A percentile compares a stretch with the other conserved stretches of the same genome.
Conservation (phyloP, 2,329 filamentous ascomycete genomes). For the Aspergillus spinulosporus region DNA sequence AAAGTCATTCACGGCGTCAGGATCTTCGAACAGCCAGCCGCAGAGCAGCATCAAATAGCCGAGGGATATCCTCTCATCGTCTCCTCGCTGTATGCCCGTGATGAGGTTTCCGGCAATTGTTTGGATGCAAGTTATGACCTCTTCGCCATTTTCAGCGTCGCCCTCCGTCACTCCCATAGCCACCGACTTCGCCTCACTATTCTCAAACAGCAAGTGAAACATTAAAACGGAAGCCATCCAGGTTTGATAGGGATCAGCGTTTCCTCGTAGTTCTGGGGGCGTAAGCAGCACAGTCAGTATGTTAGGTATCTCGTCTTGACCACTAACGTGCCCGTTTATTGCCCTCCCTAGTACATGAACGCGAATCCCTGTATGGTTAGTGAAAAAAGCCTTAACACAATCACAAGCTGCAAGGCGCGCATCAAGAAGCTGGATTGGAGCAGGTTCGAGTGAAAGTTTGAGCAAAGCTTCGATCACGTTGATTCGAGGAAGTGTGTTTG, state of each 20-base stretch:
- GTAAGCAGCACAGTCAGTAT: constrained; percentile 79
- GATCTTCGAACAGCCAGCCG: constrained; percentile 89
- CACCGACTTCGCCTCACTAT: constrained; percentile 72
- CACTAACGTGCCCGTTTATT: constrained; percentile 79
- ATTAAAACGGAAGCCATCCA: constrained; percentile 89
- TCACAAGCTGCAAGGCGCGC: constrained; percentile 81
- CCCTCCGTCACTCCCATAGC: constrained; percentile 85
- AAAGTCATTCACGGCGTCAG: constrained; percentile 89
- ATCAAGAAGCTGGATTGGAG: constrained; percentile 69
- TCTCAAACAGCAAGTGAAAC: constrained; percentile 81
- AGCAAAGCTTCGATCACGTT: constrained; percentile 94
- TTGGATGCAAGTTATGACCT: constrained; percentile 93
- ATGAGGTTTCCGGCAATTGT: constrained; percentile 84
- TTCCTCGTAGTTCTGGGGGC: constrained; percentile 60
- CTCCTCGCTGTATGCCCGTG: constrained; percentile 69
- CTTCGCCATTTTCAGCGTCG: constrained; percentile 83
- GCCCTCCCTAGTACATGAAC: constrained; percentile 84
- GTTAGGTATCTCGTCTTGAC: constrained; percentile 80
- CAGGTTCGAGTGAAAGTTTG: constrained; percentile 72
- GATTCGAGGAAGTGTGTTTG: constrained; percentile 60
- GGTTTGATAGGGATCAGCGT: constrained; percentile 76
- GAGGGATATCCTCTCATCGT: constrained; percentile 76
- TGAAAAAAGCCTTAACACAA: constrained; percentile 91
- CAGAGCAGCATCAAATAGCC: constrained; percentile 88
- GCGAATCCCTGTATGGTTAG: constrained; percentile 75